These are phyloP conservation scores for Pterula multifida DNA, from an alignment of 1,284 basidiomycete species.

Conservation along the genomic window DNA sequence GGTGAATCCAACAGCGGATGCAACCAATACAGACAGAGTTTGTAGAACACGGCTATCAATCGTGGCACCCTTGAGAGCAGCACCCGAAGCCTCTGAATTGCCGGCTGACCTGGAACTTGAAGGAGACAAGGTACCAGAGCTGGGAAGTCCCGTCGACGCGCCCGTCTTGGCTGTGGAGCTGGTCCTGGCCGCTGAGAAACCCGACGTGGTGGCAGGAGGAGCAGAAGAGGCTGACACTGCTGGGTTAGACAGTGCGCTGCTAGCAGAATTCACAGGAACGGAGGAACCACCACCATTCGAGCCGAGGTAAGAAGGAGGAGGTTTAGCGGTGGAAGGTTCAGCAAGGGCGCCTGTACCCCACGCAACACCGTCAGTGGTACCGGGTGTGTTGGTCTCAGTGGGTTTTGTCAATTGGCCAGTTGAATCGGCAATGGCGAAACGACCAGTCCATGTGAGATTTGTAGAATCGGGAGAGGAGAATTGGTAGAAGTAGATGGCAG, in stretches of 20 bases:
- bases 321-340: conserved; percentile 24
- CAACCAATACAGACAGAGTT: background rate
- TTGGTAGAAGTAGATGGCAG: conserved; percentile 74
- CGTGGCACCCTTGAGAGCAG: background rate
- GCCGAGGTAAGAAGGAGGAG: background rate
- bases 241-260: background rate
- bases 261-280: background rate
- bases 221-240: background rate
- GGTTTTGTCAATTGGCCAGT: conserved; percentile 38
- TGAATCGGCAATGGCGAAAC: conserved; percentile 64
- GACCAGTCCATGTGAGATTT: conserved; percentile 60
- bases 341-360: conserved; percentile 62
- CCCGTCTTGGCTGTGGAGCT: background rate
- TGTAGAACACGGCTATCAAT: background rate
- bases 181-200: background rate
- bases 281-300: background rate
- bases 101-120: background rate
- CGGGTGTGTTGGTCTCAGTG: conserved; percentile 38
- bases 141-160: background rate
- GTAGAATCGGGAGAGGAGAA: conserved; percentile 33
- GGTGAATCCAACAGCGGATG: background rate
- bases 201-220: background rate
- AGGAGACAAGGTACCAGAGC: background rate
- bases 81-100: background rate
- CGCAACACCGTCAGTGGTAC: conserved; percentile 27